Percentiles rank a stretch among this genome's conserved stretches.
Evolutionary conservation across 306 rosid genomes (phyloP).

Genomic region (Sindora glabra): DNA sequence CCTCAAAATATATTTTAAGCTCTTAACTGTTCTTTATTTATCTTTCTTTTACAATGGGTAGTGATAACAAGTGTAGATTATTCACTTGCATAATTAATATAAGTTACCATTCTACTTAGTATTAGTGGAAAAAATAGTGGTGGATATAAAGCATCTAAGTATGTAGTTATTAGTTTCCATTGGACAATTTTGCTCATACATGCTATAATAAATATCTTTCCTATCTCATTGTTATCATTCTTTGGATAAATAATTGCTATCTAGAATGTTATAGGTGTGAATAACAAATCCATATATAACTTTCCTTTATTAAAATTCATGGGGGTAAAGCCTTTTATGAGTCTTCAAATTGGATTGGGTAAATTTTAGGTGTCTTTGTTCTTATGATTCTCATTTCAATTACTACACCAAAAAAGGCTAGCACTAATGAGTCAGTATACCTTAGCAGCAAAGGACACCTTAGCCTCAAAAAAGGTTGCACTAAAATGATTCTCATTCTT

Average conservation of each 20-base stretch:
- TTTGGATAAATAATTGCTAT: constrained; percentile 82
- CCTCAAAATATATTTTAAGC: constrained; percentile 11
- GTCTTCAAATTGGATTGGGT: constrained; percentile 9
- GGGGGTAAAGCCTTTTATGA: not conserved
- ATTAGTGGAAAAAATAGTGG: constrained; percentile 79
- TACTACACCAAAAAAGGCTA: constrained; percentile 74
- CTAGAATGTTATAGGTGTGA: constrained; percentile 78
- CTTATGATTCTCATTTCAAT: constrained; percentile 75
- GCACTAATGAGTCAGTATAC: too few relatives aligned
- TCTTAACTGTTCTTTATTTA: constrained; percentile 15
- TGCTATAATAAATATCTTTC: constrained; percentile 75
- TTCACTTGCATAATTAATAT: constrained; percentile 80
- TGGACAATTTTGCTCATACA: constrained; percentile 67
- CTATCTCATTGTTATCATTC: constrained; percentile 70
- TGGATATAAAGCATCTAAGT: constrained; percentile 72
- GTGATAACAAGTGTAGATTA: constrained; percentile 86
- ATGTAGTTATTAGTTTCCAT: constrained; percentile 59
- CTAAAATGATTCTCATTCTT: constrained; percentile 78
- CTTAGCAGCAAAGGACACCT: too few relatives aligned
- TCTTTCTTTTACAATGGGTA: constrained; percentile 82
- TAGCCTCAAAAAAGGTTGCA: too few relatives aligned
- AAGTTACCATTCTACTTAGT: constrained; percentile 84
- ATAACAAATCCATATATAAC: not conserved
- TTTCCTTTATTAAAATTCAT: not conserved
- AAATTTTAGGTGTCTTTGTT: constrained; percentile 67